These are phyloP conservation scores for Populus hybrid DNA, from an alignment of 441 rosid genomes.

Conservation along the genomic window DNA sequence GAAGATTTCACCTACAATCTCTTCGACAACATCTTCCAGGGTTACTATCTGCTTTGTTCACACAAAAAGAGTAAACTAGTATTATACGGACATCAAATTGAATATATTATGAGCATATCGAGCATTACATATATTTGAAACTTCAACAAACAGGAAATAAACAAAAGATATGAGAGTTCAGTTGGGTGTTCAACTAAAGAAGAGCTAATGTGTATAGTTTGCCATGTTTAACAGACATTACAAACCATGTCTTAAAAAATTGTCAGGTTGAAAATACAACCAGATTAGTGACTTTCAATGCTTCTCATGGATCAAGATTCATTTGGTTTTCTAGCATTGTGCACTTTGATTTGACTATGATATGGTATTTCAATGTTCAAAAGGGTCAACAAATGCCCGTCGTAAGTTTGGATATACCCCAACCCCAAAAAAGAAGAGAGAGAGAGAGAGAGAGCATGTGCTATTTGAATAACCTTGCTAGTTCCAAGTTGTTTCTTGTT, in stretches of 20 bases:
- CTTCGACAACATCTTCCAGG: constrained; percentile 96
- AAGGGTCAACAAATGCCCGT: neutral
- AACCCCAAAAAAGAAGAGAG: neutral
- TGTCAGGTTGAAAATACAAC: neutral
- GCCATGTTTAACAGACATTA: neutral
- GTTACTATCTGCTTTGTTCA: constrained; percentile 72
- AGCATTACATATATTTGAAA: neutral
- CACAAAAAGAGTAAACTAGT: neutral
- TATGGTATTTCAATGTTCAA: neutral
- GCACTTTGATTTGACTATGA: neutral
- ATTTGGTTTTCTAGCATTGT: neutral
- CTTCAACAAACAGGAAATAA: constrained; percentile 2
- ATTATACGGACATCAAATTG: neutral
- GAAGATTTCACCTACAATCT: constrained; percentile 98
- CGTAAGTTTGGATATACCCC: neutral
- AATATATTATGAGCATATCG: neutral
- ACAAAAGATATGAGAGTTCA: neutral
- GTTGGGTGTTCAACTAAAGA: neutral
- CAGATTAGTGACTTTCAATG: neutral
- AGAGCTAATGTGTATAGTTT: neutral
- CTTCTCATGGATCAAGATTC: neutral
- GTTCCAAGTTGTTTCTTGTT: no score
- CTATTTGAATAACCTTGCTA: neutral
- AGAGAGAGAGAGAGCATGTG: neutral
- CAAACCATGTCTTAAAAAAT: neutral